phyloP scores from a whole-genome alignment of 805 yeast genomes.

The Candida succiphila region DNA sequence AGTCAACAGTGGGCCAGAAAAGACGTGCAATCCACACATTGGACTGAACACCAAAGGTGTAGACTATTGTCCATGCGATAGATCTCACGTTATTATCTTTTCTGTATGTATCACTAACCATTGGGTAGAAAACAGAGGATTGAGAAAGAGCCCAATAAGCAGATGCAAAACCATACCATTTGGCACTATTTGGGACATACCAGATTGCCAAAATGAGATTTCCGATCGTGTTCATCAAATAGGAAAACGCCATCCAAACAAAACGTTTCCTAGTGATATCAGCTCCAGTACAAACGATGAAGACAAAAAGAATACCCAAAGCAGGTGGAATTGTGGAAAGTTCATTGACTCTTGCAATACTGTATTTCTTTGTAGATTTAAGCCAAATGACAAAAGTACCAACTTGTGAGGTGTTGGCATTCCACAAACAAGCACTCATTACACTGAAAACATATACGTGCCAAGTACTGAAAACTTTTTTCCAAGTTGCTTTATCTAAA shows the following conservation, averaged over 20 bases:
- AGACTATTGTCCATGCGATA: slow-evolving; percentile 45
- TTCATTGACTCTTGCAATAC: slow-evolving; percentile 35
- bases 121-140: slow-evolving; percentile 51
- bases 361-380: slow-evolving; percentile 33
- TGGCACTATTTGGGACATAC: slow-evolving; percentile 48
- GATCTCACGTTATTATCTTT: slow-evolving; percentile 47
- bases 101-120: slow-evolving; percentile 48
- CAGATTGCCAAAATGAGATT: slow-evolving; percentile 47
- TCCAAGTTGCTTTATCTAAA: slow-evolving; percentile 40
- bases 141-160: slow-evolving; percentile 56
- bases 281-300: slow-evolving; percentile 37
- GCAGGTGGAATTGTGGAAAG: slow-evolving; percentile 49
- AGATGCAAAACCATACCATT: slow-evolving; percentile 55
- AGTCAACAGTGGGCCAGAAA: slow-evolving; percentile 39
- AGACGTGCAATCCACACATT: slow-evolving; percentile 24
- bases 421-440: slow-evolving; percentile 53
- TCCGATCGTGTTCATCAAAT: slow-evolving; percentile 42
- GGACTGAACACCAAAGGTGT: slow-evolving; percentile 35
- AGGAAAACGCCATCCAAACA: slow-evolving; percentile 44
- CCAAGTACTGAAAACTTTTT: slow-evolving; percentile 42
- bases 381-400: slow-evolving; percentile 60
- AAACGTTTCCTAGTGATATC: slow-evolving; percentile 44
- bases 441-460: slow-evolving; percentile 46
- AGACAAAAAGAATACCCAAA: slow-evolving; percentile 42
- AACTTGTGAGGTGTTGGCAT: slow-evolving; percentile 44